Percentiles rank a stretch among this genome's conserved stretches.
phyloP scores from a whole-genome alignment of 169 alveolate genomes.

The Eimeria necatrix region DNA sequence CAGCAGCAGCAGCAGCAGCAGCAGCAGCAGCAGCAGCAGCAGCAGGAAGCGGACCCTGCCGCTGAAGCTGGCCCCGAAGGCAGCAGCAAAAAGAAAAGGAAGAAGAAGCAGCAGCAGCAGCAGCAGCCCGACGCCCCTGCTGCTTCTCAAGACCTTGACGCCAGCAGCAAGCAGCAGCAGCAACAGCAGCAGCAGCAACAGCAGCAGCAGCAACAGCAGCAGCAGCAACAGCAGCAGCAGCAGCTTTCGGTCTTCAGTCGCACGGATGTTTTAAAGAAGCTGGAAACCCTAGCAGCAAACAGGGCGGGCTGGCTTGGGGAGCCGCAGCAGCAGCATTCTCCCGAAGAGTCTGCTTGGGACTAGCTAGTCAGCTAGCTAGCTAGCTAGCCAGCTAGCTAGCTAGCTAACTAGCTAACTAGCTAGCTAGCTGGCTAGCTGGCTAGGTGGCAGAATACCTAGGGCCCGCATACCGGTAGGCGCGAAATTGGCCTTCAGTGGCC shows the following conservation, averaged over 20 bases:
- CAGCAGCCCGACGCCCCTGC: background rate
- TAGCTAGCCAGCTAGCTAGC: too few species aligned
- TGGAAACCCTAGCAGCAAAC: background rate
- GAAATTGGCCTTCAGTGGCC: too few species aligned
- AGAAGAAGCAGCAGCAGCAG: background rate
- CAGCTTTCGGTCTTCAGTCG: background rate
- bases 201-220: too few species aligned
- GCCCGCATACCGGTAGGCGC: too few species aligned
- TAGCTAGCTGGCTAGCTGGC: too few species aligned
- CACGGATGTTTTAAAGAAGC: background rate
- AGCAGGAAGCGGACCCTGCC: background rate
- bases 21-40: background rate
- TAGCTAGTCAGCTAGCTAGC: too few species aligned
- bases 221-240: too few species aligned
- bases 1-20: constrained; percentile 28
- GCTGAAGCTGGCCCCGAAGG: background rate
- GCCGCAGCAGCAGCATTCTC: background rate
- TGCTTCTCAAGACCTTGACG: background rate
- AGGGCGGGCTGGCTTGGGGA: background rate
- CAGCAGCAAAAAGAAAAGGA: background rate
- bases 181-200: background rate
- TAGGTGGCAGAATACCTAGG: too few species aligned
- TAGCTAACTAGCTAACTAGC: too few species aligned
- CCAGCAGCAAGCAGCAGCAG: too few species aligned
- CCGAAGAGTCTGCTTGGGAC: background rate